Percentiles rank a stretch among this genome's conserved stretches.
These are phyloP conservation scores for Petunia hybrid DNA, from an alignment of 305 asterid genomes.

Conservation along the genomic window DNA sequence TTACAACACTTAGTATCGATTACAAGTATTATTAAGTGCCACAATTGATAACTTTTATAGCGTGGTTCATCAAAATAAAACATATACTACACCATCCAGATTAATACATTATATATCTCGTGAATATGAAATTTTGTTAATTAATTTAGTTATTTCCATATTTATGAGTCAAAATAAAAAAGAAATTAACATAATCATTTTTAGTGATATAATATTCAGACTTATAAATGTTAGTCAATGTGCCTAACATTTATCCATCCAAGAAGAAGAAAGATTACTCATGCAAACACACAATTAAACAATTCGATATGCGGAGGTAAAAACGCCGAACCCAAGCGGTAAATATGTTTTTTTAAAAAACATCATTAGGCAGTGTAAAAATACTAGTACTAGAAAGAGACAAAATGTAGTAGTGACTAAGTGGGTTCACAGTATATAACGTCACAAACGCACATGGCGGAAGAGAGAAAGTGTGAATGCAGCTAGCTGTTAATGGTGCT, in stretches of 20 bases:
- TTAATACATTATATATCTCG: no score
- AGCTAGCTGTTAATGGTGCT: slow-evolving; percentile 18
- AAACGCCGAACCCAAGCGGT: background rate
- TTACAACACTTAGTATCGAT: no score
- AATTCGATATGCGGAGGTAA: background rate
- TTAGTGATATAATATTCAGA: no score
- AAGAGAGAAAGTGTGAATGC: slow-evolving; percentile 2
- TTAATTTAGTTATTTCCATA: no score
- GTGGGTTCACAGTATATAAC: slow-evolving; percentile 29
- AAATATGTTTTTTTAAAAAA: no score
- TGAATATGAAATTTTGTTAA: no score
- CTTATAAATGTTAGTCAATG: background rate
- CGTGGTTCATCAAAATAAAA: no score
- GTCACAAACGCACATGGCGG: slow-evolving; percentile 32
- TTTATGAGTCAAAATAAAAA: no score
- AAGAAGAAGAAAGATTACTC: background rate
- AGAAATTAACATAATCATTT: no score
- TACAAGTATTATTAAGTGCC: no score
- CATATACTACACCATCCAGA: no score
- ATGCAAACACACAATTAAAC: background rate
- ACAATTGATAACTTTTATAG: no score
- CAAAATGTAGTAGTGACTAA: slow-evolving; percentile 9
- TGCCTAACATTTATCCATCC: background rate
- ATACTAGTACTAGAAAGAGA: background rate
- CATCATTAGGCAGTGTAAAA: background rate